Evolutionary conservation across 202 grass and related monocot genomes (phyloP).

Genomic region (Setaria viridis): DNA sequence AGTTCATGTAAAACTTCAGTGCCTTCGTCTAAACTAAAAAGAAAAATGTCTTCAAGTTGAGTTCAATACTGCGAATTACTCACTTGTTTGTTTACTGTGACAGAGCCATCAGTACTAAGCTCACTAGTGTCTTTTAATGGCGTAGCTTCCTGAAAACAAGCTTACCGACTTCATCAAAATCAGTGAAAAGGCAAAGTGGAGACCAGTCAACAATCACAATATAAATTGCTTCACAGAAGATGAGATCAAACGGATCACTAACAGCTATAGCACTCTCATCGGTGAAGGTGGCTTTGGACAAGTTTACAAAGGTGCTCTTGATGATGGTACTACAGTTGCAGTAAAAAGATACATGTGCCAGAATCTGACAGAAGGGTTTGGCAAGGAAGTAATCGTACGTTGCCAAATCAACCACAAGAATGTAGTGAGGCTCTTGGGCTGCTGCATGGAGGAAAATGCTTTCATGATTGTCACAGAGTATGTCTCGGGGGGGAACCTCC

Average conservation of each 20-base stretch:
- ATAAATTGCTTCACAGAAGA: neutral
- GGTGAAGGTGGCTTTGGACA: constrained; percentile 26
- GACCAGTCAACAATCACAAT: neutral
- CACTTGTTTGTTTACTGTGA: too few species aligned
- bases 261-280: neutral
- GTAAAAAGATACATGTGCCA: neutral
- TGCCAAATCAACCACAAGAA: constrained; percentile 23
- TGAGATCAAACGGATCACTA: neutral
- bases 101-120: too few species aligned
- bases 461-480: constrained; percentile 3
- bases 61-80: too few species aligned
- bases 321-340: neutral
- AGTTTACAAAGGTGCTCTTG: constrained; percentile 12
- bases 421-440: neutral
- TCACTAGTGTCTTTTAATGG: neutral
- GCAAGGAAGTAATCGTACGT: neutral
- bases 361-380: neutral
- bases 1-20: too few species aligned
- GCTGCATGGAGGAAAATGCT: neutral
- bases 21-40: too few species aligned
- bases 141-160: neutral
- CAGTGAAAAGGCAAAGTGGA: neutral
- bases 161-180: neutral
- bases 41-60: too few species aligned
- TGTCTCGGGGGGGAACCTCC: neutral